Base-by-base conservation (phyloP, 2,329 filamentous ascomycete genomes). In the Blumeriella jaapii region DNA sequence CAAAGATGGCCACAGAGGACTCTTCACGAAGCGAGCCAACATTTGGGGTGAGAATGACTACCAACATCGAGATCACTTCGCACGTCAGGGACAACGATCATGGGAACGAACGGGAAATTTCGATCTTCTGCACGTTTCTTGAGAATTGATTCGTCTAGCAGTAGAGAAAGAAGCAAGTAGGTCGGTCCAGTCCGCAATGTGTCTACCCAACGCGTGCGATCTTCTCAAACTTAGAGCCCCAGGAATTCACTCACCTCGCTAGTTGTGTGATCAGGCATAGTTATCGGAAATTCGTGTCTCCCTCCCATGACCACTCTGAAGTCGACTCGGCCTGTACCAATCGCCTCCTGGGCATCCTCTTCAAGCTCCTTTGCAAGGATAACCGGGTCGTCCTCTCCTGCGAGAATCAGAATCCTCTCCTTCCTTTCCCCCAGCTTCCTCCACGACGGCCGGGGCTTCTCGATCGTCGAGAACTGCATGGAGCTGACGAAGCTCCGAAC, bases 221-320 rank as follows among this genome's bases (percentile, higher is more conserved):
- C 2, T 7, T 13, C 3, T 36, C 28, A 18, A 35, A 12, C 3
- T 40, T 42, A 36, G 12, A 45, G 10, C 1, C 27, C 24, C 42
- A 36, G 40, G 38, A 69, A 63, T 18, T 57, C 54, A 36, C 66
- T 63, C 7, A 76, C 57, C 36, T 60, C 60, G 26, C 55, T 49
- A 39, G 73, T 46, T 8, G 69, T 64, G 22, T 58, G 51, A 5
- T 55, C 48, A 0, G 60, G 52, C 39, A 68, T 62, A n/a, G 70
- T 72, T 59, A 76, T 74, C 11, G 74, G 70, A 46, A 78, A 77
- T 44, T 78, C 72, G 47, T 78, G 74, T 1, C 63, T 66, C 1
- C 69, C 71, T 0, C 64, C 62, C 1, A 77, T 56, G 2, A 35
- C 6, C 8, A 69, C 52, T 20, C 58, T 61, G 64, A 69, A 74